These are phyloP conservation scores for Fusarium equiseti DNA, from an alignment of 2,329 filamentous ascomycete genomes.

Conservation along the genomic window DNA sequence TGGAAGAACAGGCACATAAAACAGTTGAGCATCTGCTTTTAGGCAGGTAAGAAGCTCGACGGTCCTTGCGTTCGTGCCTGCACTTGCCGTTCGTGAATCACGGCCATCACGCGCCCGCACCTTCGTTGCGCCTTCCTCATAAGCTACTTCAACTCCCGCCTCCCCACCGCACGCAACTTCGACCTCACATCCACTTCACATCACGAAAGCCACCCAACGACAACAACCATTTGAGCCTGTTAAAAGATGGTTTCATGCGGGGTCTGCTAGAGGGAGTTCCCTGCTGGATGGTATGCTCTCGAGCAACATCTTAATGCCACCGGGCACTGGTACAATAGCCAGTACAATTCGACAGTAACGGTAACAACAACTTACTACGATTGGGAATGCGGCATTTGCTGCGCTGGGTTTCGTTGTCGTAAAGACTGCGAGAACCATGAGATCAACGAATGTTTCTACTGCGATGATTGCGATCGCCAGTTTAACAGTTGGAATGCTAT, in stretches of 20 bases:
- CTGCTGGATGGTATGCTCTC: constrained; percentile 35
- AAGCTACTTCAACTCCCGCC: background rate
- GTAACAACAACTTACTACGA: constrained; percentile 14
- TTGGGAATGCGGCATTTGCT: constrained; percentile 47
- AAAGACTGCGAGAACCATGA: constrained; percentile 43
- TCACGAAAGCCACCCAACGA: background rate
- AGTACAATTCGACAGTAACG: background rate
- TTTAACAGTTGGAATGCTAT: constrained; percentile 5
- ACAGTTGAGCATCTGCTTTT: background rate
- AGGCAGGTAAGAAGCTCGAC: background rate
- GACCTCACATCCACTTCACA: background rate
- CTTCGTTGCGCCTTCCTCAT: background rate
- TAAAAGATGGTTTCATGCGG: constrained; percentile 39
- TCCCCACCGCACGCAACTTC: too few species aligned
- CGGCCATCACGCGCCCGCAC: background rate
- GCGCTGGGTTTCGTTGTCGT: constrained; percentile 28
- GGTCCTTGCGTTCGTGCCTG: background rate
- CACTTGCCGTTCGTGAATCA: background rate
- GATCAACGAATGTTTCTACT: constrained; percentile 48
- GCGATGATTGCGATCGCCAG: constrained; percentile 29
- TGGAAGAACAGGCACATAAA: background rate
- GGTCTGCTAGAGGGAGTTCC: constrained; percentile 45
- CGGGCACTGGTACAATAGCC: constrained; percentile 17
- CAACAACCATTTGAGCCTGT: accelerated
- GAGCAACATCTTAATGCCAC: constrained; percentile 45